phyloP scores from a whole-genome alignment of 2,329 filamentous ascomycete species.

The Colletotrichum orbiculare region DNA sequence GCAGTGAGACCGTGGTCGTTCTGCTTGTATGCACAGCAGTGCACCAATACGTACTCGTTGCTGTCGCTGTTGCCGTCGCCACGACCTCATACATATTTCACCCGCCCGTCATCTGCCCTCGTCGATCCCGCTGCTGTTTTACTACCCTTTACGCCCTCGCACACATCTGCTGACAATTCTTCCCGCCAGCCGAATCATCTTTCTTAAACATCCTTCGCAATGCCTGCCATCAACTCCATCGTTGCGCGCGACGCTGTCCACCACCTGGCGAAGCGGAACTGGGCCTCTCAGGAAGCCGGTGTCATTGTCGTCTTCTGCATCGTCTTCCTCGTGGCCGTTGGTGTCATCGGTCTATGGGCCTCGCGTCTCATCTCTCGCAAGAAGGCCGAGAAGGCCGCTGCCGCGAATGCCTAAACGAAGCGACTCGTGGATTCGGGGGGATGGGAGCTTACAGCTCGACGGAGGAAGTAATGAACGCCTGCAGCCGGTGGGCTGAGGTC shows the following conservation, averaged over 20 bases:
- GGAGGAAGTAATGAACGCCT: constrained; percentile 17
- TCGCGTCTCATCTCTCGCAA: constrained; percentile 47
- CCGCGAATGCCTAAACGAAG: constrained; percentile 3
- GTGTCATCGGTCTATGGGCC: constrained; percentile 45
- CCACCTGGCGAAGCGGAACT: constrained; percentile 56
- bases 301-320: constrained; percentile 58
- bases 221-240: constrained; percentile 55
- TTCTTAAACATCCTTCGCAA: constrained; percentile 44
- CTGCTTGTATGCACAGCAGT: no score
- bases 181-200: constrained; percentile 10
- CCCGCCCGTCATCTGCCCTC: constrained; percentile 4
- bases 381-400: constrained; percentile 44
- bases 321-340: constrained; percentile 52
- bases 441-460: neutral
- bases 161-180: constrained; percentile 16
- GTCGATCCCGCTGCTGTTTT: neutral
- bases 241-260: constrained; percentile 51
- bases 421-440: neutral
- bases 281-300: constrained; percentile 51
- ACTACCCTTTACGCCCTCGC: neutral
- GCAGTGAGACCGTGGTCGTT: no score
- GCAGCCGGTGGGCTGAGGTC: constrained; percentile 7
- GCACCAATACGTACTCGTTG: neutral
- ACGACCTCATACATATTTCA: constrained; percentile 33
- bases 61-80: constrained; percentile 10